These are phyloP conservation scores for Bipolaris bicolor DNA, from an alignment of 2,329 filamentous ascomycete species.

Conservation along the genomic window DNA sequence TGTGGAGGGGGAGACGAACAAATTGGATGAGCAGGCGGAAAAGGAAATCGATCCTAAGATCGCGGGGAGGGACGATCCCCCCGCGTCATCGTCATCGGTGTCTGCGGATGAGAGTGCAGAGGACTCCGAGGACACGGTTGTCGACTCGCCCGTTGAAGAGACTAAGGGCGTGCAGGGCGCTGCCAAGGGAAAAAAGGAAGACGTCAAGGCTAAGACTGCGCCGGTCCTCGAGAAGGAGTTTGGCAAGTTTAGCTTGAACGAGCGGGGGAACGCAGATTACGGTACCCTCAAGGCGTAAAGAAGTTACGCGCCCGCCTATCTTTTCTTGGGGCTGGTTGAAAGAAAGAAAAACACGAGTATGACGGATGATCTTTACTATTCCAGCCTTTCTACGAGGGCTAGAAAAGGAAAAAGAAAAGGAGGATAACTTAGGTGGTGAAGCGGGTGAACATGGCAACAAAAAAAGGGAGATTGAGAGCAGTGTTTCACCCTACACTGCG, in stretches of 20 bases:
- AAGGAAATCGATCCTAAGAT: conserved; percentile 39
- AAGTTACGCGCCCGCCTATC: too few relatives aligned
- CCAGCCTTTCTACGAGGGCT: neutral
- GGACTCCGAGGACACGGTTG: conserved; percentile 33
- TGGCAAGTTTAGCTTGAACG: conserved; percentile 39
- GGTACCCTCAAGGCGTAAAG: conserved; percentile 30
- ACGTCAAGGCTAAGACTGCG: conserved; percentile 19
- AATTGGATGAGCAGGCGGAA: conserved; percentile 41
- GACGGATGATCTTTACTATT: too few relatives aligned
- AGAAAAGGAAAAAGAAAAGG: neutral
- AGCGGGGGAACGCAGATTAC: conserved; percentile 36
- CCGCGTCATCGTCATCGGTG: neutral
- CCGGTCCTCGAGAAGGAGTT: conserved; percentile 32
- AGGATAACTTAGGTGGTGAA: too few relatives aligned
- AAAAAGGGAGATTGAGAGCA: too few relatives aligned
- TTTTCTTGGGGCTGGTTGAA: too few relatives aligned
- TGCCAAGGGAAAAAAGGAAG: conserved; percentile 3
- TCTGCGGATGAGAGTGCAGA: conserved; percentile 12
- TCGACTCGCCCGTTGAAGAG: conserved; percentile 26
- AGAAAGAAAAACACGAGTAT: too few relatives aligned
- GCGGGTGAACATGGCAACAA: too few relatives aligned
- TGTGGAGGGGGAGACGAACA: conserved; percentile 45
- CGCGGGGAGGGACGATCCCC: conserved; percentile 26
- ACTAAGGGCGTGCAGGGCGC: neutral
- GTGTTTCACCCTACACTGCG: too few relatives aligned